Evolutionary conservation across 1,284 basidiomycete genomes (phyloP), one percentile per base, ranked within the genome.

Genomic region (Trichosporon sp.): DNA sequence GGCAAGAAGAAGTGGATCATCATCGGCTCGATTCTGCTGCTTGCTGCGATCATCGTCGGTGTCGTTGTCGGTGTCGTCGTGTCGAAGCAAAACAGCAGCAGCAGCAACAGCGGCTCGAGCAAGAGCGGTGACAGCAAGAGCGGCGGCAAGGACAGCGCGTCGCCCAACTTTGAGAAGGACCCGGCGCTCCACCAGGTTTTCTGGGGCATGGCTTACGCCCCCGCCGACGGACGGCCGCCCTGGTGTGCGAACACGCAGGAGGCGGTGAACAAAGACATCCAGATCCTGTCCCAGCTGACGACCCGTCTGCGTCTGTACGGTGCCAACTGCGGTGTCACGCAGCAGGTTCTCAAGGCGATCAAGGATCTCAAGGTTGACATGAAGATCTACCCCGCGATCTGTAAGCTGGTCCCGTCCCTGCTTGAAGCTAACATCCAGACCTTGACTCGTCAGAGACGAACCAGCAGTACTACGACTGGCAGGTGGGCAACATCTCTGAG

Each of bases 321-420:
- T 12, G 80, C 82, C 19, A 82, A 88, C 73, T 89, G 88, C 78
- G 86, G 87, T 74, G 84, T 85, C 54, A 86, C 87, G 2, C 83
- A 85, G 12, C 76, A 87, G 26, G 85, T 88, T 1, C 86, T 94
- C 46, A 89, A 92, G 75, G 93, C 92, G 0, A 92, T 99, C 80
- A 86, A 91, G 78, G 89, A 90, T 78, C 96, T 94, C 66, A 93
- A 96, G 83, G 92, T 94, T 68, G 87, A 96, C 84, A 88, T 98
- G 89, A 86, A 85, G 10, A 91, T 98, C 14, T 97, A 87, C 84
- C 87, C 94, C n/a, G 96, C 90, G 37, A 93, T 92, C 78, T 98
- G 80, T 83, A 66, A 75, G 81, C 40, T 40, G 12, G 11, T 4
- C 11, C 5, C 14, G 56, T 19, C 10, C 31, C 21, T 4, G 51